Evolutionary conservation across 306 rosid species (phyloP), one percentile per base, ranked within the genome.

Genomic region (Pyrus bretschneideri): DNA sequence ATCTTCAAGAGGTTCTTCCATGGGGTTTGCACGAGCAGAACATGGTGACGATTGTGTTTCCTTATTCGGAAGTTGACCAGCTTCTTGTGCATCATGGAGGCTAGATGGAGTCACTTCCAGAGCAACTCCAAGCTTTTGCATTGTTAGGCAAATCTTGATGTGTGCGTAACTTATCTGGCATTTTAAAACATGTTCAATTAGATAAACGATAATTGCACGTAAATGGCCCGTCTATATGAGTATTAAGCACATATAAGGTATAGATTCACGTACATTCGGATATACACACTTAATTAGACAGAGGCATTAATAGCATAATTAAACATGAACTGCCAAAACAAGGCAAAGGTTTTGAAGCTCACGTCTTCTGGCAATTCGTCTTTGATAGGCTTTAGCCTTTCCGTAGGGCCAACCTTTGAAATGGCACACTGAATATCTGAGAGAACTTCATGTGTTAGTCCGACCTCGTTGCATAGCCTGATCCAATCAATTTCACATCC

Each of bases 321-420:
- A 54, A 27, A 67, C 55, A 3, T 21, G 72, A 45, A 72, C 75
- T 31, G 9, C 9, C 19, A 68, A 2, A 30, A 81, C 33, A 76
- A 72, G 46, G 69, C 44, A 67, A 77, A 67, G 30, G 49, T 45
- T 61, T 73, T 25, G 30, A 49, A 63, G 85, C 97, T 88, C 86
- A 93, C 98, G 1, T 89, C 86, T 82, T 91, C 98, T 23, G 90
- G 90, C 77, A 93, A 79, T 85, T 91, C 96, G 44, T 87, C 86
- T 83, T 93, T 93, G 76, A 93, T 88, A 79, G 97, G 93, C 90
- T 91, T 93, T 85, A 93, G 68, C 87, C 87, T 93, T 52, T 93
- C 98, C 46, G 38, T 73, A 67, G 92, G 76, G 81, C 98, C 98
- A 75, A 88, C 93, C 86, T 87, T 93, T 51, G 70, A 70, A 83